Base-by-base conservation (phyloP, 352 stramenopile genomes). In the Phytopythium sindhum region DNA sequence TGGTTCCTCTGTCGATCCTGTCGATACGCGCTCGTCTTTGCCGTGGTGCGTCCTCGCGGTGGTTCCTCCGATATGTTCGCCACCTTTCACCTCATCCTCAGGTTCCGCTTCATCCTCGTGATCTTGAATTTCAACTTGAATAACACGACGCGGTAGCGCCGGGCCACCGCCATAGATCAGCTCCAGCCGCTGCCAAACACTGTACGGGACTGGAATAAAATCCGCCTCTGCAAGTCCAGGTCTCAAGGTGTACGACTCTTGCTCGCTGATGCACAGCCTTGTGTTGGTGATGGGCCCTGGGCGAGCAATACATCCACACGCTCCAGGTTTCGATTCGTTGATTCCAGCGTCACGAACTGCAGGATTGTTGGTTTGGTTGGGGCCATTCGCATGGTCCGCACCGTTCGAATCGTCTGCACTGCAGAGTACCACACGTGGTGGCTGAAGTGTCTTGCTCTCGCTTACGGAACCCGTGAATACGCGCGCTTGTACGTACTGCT, bases 81-180 rank as follows among this genome's bases (percentile, higher is more conserved):
- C 48, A 0, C 71, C 56, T 26, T 69, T 39, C 26, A 24, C 39
- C 21, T 78, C 66, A 45, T 65, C 47, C 24, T 60, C 24, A 4
- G 55, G 41, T 55, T 72, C 63, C 26, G 69, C 65, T 15, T 65
- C 45, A n/a, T 67, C 60, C 23, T 70, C 64, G 4, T 67, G 28
- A 21, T 67, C 60, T 37, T 72, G 63, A 6, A 60, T 42, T 48
- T 28, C 47, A 0, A 70, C 58, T 2, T 54, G 60, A 2, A 78
- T 41, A n/a, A 90, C 62, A 45, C 77, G 81, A 5, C 84, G 81
- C 4, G 82, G 73, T 47, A 89, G 73, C 35, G 79, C 75, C 0
- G 79, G 82, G 1, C 82, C 81, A 15, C 80, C 78, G 44, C 80
- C 80, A 44, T 91, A 90, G 0, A 79, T 52, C 57, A 80, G 60